These are phyloP conservation scores for Liquidambar formosana DNA, from an alignment of 164 flowering plant species.

Conservation along the genomic window DNA sequence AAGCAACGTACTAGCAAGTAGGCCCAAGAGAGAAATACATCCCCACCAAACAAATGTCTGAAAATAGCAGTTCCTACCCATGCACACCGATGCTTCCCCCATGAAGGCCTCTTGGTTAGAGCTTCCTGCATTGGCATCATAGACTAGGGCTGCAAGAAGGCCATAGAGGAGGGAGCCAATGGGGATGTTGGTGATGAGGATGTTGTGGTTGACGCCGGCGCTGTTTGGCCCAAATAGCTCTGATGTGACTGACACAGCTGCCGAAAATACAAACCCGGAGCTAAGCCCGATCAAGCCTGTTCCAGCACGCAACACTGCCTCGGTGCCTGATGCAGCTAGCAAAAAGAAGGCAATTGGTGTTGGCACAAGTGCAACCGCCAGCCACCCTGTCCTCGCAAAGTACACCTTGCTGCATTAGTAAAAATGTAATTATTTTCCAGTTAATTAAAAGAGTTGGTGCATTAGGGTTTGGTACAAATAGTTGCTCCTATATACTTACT, in stretches of 20 bases:
- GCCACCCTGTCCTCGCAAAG: constrained; percentile 94
- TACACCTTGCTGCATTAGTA: constrained; percentile 66
- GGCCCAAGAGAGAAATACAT: constrained; percentile 66
- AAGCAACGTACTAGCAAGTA: constrained; percentile 52
- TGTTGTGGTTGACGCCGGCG: constrained; percentile 91
- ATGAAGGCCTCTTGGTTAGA: constrained; percentile 1
- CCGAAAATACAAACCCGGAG: constrained; percentile 94
- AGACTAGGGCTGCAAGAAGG: constrained; percentile 71
- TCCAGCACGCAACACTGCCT: constrained; percentile 37
- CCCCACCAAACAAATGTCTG: constrained; percentile 82
- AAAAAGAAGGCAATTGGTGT: constrained; percentile 81
- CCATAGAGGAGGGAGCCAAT: constrained; percentile 86
- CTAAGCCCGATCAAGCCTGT: constrained; percentile 83
- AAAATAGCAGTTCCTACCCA: constrained; percentile 74
- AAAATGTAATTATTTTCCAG: too few species aligned
- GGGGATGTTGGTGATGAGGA: constrained; percentile 89
- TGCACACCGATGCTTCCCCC: constrained; percentile 53
- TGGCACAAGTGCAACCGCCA: constrained; percentile 72
- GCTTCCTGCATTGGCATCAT: constrained; percentile 51
- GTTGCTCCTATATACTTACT: too few species aligned
- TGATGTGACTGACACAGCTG: constrained; percentile 92
- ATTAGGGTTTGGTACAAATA: too few species aligned
- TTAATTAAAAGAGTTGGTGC: too few species aligned
- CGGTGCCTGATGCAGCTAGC: constrained; percentile 43
- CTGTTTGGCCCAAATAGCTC: constrained; percentile 88